phyloP scores from a whole-genome alignment of 257 asterid genomes.

The Rubia yunnanensis region DNA sequence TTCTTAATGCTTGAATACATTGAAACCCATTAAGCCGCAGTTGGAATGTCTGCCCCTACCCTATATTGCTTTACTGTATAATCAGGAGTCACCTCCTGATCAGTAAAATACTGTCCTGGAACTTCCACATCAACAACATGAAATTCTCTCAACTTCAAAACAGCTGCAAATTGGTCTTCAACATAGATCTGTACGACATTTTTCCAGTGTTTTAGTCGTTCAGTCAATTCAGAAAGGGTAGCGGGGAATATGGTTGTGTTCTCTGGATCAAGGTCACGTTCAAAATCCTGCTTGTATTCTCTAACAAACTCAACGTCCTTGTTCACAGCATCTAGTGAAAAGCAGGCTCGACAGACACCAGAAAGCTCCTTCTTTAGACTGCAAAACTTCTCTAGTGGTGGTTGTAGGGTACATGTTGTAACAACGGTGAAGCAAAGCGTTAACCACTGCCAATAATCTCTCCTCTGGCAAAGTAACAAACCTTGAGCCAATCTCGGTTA shows the following conservation, averaged over 20 bases:
- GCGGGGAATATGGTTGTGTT: conserved; percentile 86
- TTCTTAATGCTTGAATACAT: too few relatives aligned
- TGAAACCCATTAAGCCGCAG: too few relatives aligned
- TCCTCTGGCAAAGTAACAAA: conserved; percentile 98
- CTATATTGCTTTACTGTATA: conserved; percentile 95
- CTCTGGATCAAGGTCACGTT: conserved; percentile 98
- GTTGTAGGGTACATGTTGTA: conserved; percentile 98
- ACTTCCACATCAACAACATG: conserved; percentile 97
- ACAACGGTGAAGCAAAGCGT: conserved; percentile 98
- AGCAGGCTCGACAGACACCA: conserved; percentile 99
- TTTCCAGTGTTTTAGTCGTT: conserved; percentile 92
- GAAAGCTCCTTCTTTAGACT: conserved; percentile 97
- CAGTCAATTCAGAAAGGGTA: conserved; percentile 91
- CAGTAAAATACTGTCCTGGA: conserved; percentile 96
- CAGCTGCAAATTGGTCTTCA: conserved; percentile 96
- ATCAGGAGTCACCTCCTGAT: conserved; percentile 99
- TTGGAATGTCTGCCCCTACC: conserved; percentile 93
- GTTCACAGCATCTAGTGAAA: conserved; percentile 98
- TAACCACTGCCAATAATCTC: conserved; percentile 94
- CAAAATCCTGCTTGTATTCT: conserved; percentile 96
- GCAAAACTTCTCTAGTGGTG: conserved; percentile 98
- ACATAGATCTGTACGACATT: conserved; percentile 92
- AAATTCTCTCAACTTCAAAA: conserved; percentile 85
- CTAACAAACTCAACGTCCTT: conserved; percentile 96
- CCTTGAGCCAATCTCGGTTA: conserved; percentile 93